These are phyloP conservation scores for Berberis vulgaris DNA, from an alignment of 164 flowering plant genomes.

Conservation along the genomic window DNA sequence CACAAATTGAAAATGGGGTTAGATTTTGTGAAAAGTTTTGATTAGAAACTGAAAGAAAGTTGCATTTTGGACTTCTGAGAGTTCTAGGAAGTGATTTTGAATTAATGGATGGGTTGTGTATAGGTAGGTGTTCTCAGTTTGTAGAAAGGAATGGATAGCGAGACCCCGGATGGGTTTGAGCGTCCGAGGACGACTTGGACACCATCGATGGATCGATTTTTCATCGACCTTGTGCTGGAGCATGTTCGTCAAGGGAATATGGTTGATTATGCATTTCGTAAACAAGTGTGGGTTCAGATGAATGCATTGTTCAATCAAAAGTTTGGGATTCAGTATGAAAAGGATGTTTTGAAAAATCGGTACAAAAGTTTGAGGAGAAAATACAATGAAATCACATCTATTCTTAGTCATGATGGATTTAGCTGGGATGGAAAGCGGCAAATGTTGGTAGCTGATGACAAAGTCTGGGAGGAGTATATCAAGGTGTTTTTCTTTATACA, in stretches of 20 bases:
- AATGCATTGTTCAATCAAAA: constrained; percentile 34
- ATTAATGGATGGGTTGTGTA: too few species aligned
- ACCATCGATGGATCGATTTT: constrained; percentile 52
- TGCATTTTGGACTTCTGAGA: too few species aligned
- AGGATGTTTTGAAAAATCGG: constrained; percentile 48
- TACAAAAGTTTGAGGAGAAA: constrained; percentile 48
- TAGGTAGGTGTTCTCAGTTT: background rate
- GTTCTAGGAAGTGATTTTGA: too few species aligned
- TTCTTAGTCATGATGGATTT: constrained; percentile 43
- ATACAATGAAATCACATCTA: constrained; percentile 29
- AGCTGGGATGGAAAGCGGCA: constrained; percentile 43
- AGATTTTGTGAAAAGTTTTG: too few species aligned
- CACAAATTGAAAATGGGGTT: too few species aligned
- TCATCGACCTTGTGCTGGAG: constrained; percentile 50
- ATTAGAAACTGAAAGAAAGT: too few species aligned
- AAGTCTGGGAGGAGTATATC: constrained; percentile 49
- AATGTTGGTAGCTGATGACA: constrained; percentile 48
- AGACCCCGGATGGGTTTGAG: constrained; percentile 17
- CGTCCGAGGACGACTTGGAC: constrained; percentile 55
- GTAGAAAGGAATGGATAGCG: constrained; percentile 30
- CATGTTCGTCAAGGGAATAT: constrained; percentile 37
- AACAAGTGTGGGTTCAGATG: constrained; percentile 56
- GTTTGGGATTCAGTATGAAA: constrained; percentile 33
- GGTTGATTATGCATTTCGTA: constrained; percentile 39
- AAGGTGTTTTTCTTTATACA: constrained; percentile 25